phyloP scores from a whole-genome alignment of 306 rosid species.

The Phaseolus lunatus region DNA sequence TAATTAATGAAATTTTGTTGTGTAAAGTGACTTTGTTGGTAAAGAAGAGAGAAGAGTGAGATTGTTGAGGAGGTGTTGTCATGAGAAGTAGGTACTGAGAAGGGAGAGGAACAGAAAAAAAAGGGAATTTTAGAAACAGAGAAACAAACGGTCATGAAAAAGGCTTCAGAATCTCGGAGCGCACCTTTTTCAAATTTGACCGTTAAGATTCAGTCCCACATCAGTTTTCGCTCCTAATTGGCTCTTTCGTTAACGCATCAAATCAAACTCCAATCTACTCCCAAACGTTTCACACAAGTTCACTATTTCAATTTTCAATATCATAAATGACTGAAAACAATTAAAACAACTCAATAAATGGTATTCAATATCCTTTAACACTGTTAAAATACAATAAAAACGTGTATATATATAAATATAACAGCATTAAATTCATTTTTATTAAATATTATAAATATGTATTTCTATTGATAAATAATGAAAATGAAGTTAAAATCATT shows the following conservation, averaged over 20 bases:
- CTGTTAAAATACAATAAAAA: too few relatives aligned
- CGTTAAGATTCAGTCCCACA: slow-evolving; percentile 47
- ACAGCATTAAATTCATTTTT: too few relatives aligned
- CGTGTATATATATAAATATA: too few relatives aligned
- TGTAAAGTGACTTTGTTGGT: slow-evolving; percentile 44
- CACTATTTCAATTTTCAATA: background rate
- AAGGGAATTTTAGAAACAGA: background rate
- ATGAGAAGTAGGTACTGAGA: background rate
- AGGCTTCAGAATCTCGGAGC: slow-evolving; percentile 25
- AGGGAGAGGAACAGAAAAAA: background rate
- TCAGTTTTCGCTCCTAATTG: background rate
- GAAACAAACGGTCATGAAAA: slow-evolving; percentile 46
- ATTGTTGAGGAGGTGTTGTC: background rate
- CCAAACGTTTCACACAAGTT: too few relatives aligned
- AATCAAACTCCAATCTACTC: too few relatives aligned
- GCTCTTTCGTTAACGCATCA: background rate
- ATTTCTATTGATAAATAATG: too few relatives aligned
- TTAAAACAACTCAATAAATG: too few relatives aligned
- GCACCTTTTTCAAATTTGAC: slow-evolving; percentile 51
- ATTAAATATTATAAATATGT: too few relatives aligned
- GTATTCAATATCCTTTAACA: too few relatives aligned
- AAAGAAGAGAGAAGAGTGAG: slow-evolving; percentile 14
- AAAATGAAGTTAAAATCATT: too few relatives aligned
- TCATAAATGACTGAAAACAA: too few relatives aligned
- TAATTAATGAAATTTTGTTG: slow-evolving; percentile 14